Base-by-base conservation (phyloP, 345 rosid species). In the Rhodamnia argentea region DNA sequence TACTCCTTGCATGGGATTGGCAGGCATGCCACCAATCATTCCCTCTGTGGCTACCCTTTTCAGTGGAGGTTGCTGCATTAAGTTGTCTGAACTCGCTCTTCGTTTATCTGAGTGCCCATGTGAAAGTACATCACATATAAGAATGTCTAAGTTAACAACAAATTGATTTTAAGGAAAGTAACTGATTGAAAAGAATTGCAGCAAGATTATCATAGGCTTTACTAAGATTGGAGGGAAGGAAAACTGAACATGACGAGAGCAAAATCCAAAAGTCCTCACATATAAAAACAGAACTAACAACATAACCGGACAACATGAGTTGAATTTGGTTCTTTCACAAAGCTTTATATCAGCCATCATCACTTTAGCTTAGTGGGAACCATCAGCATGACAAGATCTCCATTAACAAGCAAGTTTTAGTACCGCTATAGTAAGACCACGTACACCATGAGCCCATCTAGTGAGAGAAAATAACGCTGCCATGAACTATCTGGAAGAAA, bases 61-160 rank as follows among this genome's bases (percentile, higher is more conserved):
- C 84, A 85, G 86, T 16, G 94, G 96, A 37, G 92, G 96, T 88
- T 94, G 96, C 88, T 92, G 95, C 89, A 89, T 88, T 87, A 91
- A 86, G 91, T 90, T 92, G 88, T 94, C 98, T 54, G 89, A 86
- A 89, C 93, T 94, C 40, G 93, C 94, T 91, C 92, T 95, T 56
- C 98, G 94, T 94, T 96, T 96, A 90, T 91, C 99, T 96, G 88
- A 85, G 87, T 52, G 42, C 64, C 55, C 52, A 42, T 64, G 53
- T n/a, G 20, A 32, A 52, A 44, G 54, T 87, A 64, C 76, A 64
- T 29, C 40, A 29, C 23, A 64, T 16, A 2, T 29, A 32, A 64
- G 23, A 29, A 64, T 2, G 23, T 22, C 29, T 29, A 29, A 64
- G 32, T 11, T 15, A 64, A 29, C 23, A 4, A 70, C 7, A 37